Conservation (phyloP, 2,329 filamentous ascomycete species). For the Phoma sp. region DNA sequence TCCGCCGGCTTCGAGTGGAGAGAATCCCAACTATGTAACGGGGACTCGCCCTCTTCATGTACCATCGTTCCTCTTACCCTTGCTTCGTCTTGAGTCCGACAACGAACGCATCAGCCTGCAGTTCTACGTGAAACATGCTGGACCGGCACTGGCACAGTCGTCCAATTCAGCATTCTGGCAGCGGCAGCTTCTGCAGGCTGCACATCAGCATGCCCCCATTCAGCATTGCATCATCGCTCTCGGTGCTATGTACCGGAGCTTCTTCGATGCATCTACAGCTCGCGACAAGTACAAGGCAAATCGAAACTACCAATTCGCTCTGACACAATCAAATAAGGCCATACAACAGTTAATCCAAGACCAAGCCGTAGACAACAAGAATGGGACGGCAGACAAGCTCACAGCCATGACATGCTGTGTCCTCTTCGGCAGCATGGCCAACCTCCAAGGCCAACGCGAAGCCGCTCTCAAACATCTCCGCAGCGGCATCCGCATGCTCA, state of each 20-base stretch:
- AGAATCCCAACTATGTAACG: not conserved
- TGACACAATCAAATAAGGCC: conserved; percentile 39
- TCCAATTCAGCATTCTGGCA: conserved; percentile 43
- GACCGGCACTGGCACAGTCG: conserved; percentile 33
- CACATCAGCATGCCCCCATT: conserved; percentile 38
- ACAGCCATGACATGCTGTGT: conserved; percentile 41
- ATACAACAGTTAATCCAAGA: conserved; percentile 32
- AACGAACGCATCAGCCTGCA: conserved; percentile 38
- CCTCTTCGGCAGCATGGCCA: conserved; percentile 40
- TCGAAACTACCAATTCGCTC: conserved; percentile 36
- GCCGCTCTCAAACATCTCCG: conserved; percentile 38
- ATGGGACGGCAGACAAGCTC: conserved; percentile 27
- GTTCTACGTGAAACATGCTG: conserved; percentile 37
- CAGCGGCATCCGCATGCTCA: conserved; percentile 39
- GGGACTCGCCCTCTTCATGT: conserved; percentile 1
- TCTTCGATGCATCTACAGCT: conserved; percentile 26
- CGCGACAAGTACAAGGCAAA: conserved; percentile 32
- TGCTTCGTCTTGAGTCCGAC: conserved; percentile 25
- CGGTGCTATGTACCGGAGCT: conserved; percentile 42
- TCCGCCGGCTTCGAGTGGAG: not conserved
- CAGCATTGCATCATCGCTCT: conserved; percentile 40
- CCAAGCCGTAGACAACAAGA: conserved; percentile 1
- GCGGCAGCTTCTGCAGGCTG: conserved; percentile 39
- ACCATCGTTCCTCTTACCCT: conserved; percentile 20
- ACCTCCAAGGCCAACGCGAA: conserved; percentile 40